Evolutionary conservation across 495 filamentous ascomycete genomes (phyloP).

Genomic region (Aspergillus saccharolyticus): DNA sequence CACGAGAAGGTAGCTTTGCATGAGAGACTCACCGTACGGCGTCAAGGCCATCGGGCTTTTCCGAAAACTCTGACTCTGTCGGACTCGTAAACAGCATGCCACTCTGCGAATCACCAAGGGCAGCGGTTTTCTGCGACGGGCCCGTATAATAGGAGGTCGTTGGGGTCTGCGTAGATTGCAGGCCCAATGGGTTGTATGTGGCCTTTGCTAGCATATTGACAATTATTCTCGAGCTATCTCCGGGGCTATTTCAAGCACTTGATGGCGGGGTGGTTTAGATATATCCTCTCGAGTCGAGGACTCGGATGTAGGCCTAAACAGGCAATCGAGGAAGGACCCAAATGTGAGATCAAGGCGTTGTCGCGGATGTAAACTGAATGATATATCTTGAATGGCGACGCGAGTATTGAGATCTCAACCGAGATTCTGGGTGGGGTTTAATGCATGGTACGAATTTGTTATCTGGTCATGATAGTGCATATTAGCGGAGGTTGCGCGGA

Average conservation of each 20-base stretch:
- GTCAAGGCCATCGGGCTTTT: constrained; percentile 55
- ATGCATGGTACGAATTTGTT: constrained; percentile 15
- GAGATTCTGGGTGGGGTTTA: constrained; percentile 8
- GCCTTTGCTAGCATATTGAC: constrained; percentile 77
- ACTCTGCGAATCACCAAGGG: constrained; percentile 51
- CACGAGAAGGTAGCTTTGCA: not conserved
- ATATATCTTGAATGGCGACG: constrained; percentile 1
- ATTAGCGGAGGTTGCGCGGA: not conserved
- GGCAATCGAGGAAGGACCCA: not conserved
- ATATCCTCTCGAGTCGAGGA: not conserved
- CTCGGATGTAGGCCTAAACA: not conserved
- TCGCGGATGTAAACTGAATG: not conserved
- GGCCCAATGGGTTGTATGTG: constrained; percentile 62
- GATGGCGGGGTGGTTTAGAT: too few species aligned
- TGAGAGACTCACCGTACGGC: constrained; percentile 50
- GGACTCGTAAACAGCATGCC: constrained; percentile 72
- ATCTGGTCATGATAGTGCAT: not conserved
- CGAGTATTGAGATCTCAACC: constrained; percentile 4
- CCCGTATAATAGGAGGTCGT: constrained; percentile 48
- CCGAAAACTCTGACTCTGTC: constrained; percentile 94
- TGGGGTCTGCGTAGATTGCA: constrained; percentile 50
- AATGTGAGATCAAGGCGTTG: not conserved
- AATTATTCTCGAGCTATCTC: not conserved
- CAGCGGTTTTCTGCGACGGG: constrained; percentile 45
- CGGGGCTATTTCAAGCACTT: too few species aligned